Evolutionary conservation across 1,139 yeast genomes (phyloP).

Genomic region (Hemisphaericaspora lyxosophila): DNA sequence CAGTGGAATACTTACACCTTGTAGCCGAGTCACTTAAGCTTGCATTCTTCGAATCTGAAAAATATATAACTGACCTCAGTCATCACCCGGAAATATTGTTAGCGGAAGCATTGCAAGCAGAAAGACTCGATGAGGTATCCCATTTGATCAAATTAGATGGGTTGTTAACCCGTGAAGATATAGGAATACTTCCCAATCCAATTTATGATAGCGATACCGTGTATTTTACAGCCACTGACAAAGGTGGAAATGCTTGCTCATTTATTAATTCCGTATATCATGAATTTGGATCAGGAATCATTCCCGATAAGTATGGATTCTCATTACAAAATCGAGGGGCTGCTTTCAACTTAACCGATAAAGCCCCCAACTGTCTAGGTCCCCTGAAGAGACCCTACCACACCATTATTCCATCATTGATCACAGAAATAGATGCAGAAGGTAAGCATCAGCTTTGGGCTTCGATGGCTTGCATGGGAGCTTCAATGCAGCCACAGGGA

Average conservation of each 20-base stretch:
- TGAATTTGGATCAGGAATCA: conserved; percentile 68
- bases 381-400: conserved; percentile 77
- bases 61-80: conserved; percentile 61
- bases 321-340: conserved; percentile 74
- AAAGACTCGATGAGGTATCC: conserved; percentile 52
- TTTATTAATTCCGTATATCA: conserved; percentile 73
- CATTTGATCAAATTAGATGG: conserved; percentile 40
- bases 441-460: conserved; percentile 48
- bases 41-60: conserved; percentile 74
- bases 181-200: conserved; percentile 58
- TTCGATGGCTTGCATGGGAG: conserved; percentile 81
- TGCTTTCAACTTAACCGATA: conserved; percentile 61
- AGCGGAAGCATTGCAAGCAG: conserved; percentile 31
- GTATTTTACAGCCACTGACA: conserved; percentile 70
- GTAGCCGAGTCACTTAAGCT: conserved; percentile 67
- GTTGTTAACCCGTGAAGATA: conserved; percentile 39
- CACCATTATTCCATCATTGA: conserved; percentile 80
- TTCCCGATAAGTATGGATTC: conserved; percentile 67
- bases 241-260: conserved; percentile 66
- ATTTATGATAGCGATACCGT: conserved; percentile 70
- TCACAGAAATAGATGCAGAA: conserved; percentile 34
- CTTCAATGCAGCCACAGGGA: conserved; percentile 82
- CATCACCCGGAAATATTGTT: conserved; percentile 40
- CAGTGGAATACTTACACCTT: conserved; percentile 66
- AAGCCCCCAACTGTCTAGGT: conserved; percentile 57